Evolutionary conservation across 2,329 filamentous ascomycete species (phyloP), one percentile per base, ranked within the genome.

Genomic region (Lachnellula suecica): DNA sequence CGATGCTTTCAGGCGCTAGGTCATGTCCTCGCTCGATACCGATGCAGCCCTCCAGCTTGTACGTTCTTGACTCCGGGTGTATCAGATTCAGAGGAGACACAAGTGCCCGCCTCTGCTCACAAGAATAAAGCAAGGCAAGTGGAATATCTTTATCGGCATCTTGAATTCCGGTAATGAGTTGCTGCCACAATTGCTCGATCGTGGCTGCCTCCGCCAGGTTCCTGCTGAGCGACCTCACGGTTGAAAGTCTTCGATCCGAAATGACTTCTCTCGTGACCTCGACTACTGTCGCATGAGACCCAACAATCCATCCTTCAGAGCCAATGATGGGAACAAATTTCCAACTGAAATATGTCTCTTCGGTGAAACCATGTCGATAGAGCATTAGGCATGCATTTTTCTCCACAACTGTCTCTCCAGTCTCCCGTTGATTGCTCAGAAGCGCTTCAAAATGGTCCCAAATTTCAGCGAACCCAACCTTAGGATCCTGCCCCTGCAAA

Each of bases 301-400:
- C 59, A 4, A 55, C 44, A 4, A 57, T 49, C 40, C 35, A 55
- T 13, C 71, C 66, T 19, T 70, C 69, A 2, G 70, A 66, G 7
- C 68, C 67, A 41, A 72, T 70, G 15, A 75, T 53, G 5, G 73
- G 73, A 7, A 70, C 66, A 20, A 74, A 68, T 19, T 70, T 74
- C 72, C 71, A 74, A 19, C 31, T 56, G 23, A 60, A 60, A 51
- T 71, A 75, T 0, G 63, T 66, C 51, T 72, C 70, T 52, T 72
- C 68, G 1, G 66, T 48, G 37, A 68, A 67, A 0, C 66, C 69
- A 38, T 68, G 53, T 17, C 64, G 54, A 27, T 66, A 50, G 38
- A 70, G 63, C 5, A 70, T 57, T 2, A 70, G 46, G 49, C 59
- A 63, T 4, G 56, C 60, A 7, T 64, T 60, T 4, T 60, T 56